Percentiles rank a stretch among this genome's conserved stretches.
These are phyloP conservation scores for Talaromyces adpressus DNA, from an alignment of 495 filamentous ascomycete genomes.

Conservation along the genomic window DNA sequence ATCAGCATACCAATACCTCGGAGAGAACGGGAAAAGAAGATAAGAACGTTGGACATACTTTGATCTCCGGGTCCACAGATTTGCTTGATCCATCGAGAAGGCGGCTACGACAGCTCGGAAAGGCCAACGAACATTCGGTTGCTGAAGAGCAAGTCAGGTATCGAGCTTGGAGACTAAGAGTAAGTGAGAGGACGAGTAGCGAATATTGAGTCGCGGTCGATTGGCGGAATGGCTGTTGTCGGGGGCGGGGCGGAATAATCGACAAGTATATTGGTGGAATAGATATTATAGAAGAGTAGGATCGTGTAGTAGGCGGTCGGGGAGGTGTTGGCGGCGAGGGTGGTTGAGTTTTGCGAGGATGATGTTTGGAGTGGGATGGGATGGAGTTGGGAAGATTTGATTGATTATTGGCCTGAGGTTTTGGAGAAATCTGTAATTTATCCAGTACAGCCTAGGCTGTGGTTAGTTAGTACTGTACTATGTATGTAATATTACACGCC, in stretches of 20 bases:
- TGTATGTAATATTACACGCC: not conserved
- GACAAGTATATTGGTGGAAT: not conserved
- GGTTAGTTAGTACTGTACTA: not conserved
- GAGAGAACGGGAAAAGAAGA: not conserved
- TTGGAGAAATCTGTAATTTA: constrained; percentile 5
- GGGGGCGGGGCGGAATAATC: not conserved
- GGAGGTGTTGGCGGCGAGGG: not conserved
- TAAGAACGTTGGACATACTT: constrained; percentile 56
- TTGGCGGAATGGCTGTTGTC: not conserved
- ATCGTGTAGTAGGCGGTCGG: not conserved
- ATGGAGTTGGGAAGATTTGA: constrained; percentile 5
- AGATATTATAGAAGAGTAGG: not conserved
- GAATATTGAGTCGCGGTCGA: constrained; percentile 15
- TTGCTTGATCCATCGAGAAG: constrained; percentile 56
- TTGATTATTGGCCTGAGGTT: constrained; percentile 7
- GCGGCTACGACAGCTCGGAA: constrained; percentile 33
- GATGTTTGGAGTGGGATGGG: constrained; percentile 1
- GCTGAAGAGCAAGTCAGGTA: constrained; percentile 17
- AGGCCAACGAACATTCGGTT: constrained; percentile 32
- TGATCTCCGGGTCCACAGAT: constrained; percentile 85
- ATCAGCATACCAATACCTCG: constrained; percentile 3
- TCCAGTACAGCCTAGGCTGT: not conserved
- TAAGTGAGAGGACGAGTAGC: constrained; percentile 21
- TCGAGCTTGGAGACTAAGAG: constrained; percentile 11
- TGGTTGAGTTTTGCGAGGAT: not conserved